These are phyloP conservation scores for Trichoderma sp. DNA, from an alignment of 2,329 filamentous ascomycete species.

Conservation along the genomic window DNA sequence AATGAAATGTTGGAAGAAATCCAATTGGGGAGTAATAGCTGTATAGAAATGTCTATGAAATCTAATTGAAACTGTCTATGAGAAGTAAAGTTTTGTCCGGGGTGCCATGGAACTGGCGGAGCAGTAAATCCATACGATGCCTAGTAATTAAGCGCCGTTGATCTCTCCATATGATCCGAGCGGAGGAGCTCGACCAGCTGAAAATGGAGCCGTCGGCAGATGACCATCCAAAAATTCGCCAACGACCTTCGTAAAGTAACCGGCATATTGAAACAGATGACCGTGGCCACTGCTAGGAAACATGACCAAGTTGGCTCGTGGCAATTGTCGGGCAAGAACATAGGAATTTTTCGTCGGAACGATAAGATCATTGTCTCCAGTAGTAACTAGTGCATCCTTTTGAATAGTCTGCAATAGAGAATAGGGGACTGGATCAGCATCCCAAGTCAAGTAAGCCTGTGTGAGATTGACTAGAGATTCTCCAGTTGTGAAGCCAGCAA, in stretches of 20 bases:
- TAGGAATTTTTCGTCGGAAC: not conserved
- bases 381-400: not conserved
- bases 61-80: not conserved
- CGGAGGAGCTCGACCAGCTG: not conserved
- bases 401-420: not conserved
- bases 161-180: not conserved
- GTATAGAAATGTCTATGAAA: not conserved
- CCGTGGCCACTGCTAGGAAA: not conserved
- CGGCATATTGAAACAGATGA: constrained; percentile 9
- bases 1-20: not conserved
- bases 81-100: not conserved
- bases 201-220: not conserved
- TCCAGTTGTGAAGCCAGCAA: not conserved
- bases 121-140: not conserved
- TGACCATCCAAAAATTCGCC: not conserved
- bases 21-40: not conserved
- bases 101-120: not conserved
- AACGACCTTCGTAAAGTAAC: not conserved
- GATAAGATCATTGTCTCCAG: constrained; percentile 4
- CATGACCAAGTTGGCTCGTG: not conserved
- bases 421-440: constrained; percentile 5
- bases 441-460: constrained; percentile 13
- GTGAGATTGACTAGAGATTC: not conserved
- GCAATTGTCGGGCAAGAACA: not conserved
- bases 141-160: not conserved